phyloP scores from a whole-genome alignment of 208 protist genomes.

The Leptomonas seymouri region DNA sequence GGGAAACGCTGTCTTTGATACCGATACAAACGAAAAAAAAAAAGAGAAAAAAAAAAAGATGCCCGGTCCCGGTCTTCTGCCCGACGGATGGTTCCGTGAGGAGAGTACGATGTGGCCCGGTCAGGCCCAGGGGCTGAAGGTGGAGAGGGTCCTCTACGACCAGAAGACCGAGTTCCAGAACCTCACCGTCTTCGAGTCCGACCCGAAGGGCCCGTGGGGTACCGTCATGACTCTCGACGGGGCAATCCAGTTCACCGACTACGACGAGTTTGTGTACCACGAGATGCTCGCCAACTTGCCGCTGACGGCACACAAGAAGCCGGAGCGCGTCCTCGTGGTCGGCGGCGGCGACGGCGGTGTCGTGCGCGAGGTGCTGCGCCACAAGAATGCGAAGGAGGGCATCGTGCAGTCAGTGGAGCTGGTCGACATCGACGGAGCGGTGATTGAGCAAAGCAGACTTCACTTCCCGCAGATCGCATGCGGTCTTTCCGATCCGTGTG shows the following conservation, averaged over 20 bases:
- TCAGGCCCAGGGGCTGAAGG: constrained; percentile 86
- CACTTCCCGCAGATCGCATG: constrained; percentile 87
- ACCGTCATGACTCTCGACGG: constrained; percentile 97
- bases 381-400: constrained; percentile 54
- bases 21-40: not conserved
- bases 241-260: constrained; percentile 96
- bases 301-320: constrained; percentile 89
- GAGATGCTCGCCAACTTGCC: constrained; percentile 98
- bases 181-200: constrained; percentile 86
- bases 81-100: constrained; percentile 93
- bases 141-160: constrained; percentile 90
- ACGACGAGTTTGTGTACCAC: constrained; percentile 98
- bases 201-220: constrained; percentile 91
- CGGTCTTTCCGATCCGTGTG: constrained; percentile 71
- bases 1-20: too few species aligned
- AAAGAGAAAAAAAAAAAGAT: constrained; percentile 18
- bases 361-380: constrained; percentile 96
- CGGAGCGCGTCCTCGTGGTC: constrained; percentile 95
- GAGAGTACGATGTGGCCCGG: constrained; percentile 89
- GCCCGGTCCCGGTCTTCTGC: constrained; percentile 72
- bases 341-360: constrained; percentile 98
- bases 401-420: constrained; percentile 92
- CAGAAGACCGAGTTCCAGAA: constrained; percentile 85
- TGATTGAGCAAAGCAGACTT: constrained; percentile 85
- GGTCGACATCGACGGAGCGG: constrained; percentile 97